Evolutionary conservation across 140 eudicot species (phyloP).

Genomic region (Eryngium alpinum): DNA sequence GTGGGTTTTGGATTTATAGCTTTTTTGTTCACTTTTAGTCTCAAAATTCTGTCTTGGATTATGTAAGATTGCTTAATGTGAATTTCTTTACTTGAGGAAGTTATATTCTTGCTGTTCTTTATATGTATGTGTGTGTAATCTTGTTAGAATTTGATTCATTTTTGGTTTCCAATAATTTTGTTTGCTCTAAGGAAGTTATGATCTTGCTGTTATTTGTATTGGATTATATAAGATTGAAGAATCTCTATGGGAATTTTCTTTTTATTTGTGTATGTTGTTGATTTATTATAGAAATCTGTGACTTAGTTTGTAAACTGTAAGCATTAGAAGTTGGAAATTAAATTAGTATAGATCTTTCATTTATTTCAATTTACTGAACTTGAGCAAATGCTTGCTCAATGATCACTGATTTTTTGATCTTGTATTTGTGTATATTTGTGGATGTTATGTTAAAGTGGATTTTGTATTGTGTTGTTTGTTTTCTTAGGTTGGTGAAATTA

Average conservation of each 20-base stretch:
- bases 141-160: neutral
- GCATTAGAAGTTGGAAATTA: neutral
- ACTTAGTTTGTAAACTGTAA: neutral
- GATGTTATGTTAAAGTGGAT: neutral
- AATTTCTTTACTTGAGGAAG: neutral
- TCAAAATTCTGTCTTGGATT: neutral
- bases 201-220: too few species aligned
- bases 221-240: neutral
- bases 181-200: too few species aligned
- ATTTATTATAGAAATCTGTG: neutral
- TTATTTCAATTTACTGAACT: neutral
- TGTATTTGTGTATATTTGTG: neutral
- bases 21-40: neutral
- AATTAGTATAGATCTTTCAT: neutral
- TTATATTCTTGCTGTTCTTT: neutral
- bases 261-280: neutral
- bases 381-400: neutral
- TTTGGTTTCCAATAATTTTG: too few species aligned
- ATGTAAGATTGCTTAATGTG: too few species aligned
- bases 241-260: neutral
- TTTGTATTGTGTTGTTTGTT: constrained; percentile 16
- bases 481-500: constrained; percentile 88
- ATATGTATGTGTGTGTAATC: too few species aligned
- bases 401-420: neutral
- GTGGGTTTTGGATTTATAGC: constrained; percentile 1